Evolutionary conservation across 2,329 filamentous ascomycete genomes (phyloP), one percentile per base, ranked within the genome.

Genomic region (Fusarium subglutinans): DNA sequence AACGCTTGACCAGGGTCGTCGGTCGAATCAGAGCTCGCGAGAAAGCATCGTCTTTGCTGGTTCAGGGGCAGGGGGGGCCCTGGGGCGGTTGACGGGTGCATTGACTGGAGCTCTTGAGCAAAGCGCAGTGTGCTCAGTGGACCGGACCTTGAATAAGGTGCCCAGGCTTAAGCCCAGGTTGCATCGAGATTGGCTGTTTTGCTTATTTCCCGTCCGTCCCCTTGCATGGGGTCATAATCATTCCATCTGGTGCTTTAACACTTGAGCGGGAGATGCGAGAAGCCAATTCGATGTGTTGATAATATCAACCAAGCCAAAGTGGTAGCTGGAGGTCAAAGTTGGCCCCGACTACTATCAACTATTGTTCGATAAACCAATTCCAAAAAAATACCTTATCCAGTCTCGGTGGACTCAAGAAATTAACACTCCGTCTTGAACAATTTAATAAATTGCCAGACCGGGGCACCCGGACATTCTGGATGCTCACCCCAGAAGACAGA

Each of bases 401-500:
- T 55, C 66, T 65, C 14, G 61, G 69, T 77, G 76, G 76, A 58
- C 68, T 76, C 69, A 48, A 74, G 76, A 78, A 74, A 78, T 78
- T 78, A 66, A 66, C 66, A 63, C 48, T 68, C 70, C 59, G 72
- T 70, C 69, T 69, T 69, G 61, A 67, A 76, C 50, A 35, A 77
- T 69, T 75, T 63, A 48, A 77, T 68, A 76, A 63, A 77, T 69
- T 70, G 67, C 76, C 63, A 65, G 71, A 68, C 76, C 77, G 73
- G 76, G 76, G 72, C 73, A 66, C 67, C 70, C 58, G 38, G 65
- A 45, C 66, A 70, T 53, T 58, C 66, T 70, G 66, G 67, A 70
- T 74, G 67, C 62, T 71, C 48, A 53, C 65, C 73, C 73, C 69
- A 69, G 70, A 59, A 55, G 73, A 66, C 65, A 48, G 54, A 62